Conservation (phyloP, 2,329 filamentous ascomycete species). For the Aureobasidium mangrovei region DNA sequence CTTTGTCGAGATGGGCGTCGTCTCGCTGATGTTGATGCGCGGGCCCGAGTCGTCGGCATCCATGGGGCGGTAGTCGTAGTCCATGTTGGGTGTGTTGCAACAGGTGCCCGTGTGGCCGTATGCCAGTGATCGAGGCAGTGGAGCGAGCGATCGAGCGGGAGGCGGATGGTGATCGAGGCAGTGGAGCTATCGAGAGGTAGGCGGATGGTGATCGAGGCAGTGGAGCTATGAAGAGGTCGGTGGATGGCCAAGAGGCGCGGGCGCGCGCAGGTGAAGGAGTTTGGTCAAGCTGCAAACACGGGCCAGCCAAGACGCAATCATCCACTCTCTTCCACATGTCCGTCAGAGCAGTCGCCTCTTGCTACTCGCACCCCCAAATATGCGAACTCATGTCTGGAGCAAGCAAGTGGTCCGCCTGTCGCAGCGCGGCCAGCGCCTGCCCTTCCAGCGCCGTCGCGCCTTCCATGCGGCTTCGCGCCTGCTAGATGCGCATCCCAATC, state of each 20-base stretch:
- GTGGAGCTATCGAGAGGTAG: neutral
- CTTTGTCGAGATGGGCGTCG: slow-evolving; percentile 69
- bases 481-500: neutral
- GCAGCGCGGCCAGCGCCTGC: slow-evolving; percentile 9
- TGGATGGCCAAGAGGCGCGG: neutral
- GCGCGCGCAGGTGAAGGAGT: slow-evolving; percentile 3
- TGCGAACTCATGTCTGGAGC: slow-evolving; percentile 18
- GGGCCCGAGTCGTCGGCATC: slow-evolving; percentile 39
- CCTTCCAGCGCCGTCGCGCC: slow-evolving; percentile 16
- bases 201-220: neutral
- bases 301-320: slow-evolving; percentile 3
- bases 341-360: neutral
- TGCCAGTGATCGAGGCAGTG: no score
- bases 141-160: neutral
- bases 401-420: slow-evolving; percentile 16
- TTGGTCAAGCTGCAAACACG: slow-evolving; percentile 5
- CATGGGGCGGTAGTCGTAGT: slow-evolving; percentile 23
- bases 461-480: slow-evolving; percentile 20
- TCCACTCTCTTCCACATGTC: neutral
- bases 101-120: no score
- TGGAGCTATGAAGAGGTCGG: neutral
- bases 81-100: slow-evolving; percentile 10
- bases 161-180: neutral
- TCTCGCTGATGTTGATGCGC: slow-evolving; percentile 40
- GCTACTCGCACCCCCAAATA: slow-evolving; percentile 1